phyloP scores from a whole-genome alignment of 805 yeast species.

The Candida chauliodis region DNA sequence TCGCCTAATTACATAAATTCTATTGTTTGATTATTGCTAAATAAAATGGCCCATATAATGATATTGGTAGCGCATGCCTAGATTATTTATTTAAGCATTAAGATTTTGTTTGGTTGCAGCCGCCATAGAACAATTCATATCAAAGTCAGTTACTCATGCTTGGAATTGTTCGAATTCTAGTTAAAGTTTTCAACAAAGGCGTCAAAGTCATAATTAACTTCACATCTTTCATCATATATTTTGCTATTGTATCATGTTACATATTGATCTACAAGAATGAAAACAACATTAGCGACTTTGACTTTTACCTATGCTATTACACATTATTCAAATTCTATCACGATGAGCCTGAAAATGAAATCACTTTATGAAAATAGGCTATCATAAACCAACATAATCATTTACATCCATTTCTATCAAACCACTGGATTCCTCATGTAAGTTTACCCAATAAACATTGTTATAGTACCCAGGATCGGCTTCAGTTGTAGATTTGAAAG shows the following conservation, averaged over 20 bases:
- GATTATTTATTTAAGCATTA: no score
- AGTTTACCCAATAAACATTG: slow-evolving; percentile 63
- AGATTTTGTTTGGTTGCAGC: no score
- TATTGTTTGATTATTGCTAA: no score
- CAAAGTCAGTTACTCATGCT: no score
- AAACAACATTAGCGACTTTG: slow-evolving; percentile 1
- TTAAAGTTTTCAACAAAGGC: not conserved
- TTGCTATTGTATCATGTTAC: not conserved
- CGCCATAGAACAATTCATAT: no score
- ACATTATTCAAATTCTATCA: slow-evolving; percentile 3
- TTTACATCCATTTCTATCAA: slow-evolving; percentile 44
- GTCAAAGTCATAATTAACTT: not conserved
- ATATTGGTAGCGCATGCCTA: no score
- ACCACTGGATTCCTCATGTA: slow-evolving; percentile 62
- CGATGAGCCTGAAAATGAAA: not conserved
- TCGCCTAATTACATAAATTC: no score
- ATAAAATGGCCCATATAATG: no score
- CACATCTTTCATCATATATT: not conserved
- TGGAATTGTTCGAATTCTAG: no score
- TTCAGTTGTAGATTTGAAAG: slow-evolving; percentile 18
- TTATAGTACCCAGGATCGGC: slow-evolving; percentile 26
- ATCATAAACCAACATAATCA: slow-evolving; percentile 22
- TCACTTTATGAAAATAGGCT: not conserved
- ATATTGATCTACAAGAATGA: slow-evolving; percentile 1
- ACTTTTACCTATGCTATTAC: slow-evolving; percentile 5